A percentile compares a stretch with the other conserved stretches of the same genome.
These are phyloP conservation scores for Fusarium brachygibbosum DNA, from an alignment of 2,329 filamentous ascomycete species.

Conservation along the genomic window DNA sequence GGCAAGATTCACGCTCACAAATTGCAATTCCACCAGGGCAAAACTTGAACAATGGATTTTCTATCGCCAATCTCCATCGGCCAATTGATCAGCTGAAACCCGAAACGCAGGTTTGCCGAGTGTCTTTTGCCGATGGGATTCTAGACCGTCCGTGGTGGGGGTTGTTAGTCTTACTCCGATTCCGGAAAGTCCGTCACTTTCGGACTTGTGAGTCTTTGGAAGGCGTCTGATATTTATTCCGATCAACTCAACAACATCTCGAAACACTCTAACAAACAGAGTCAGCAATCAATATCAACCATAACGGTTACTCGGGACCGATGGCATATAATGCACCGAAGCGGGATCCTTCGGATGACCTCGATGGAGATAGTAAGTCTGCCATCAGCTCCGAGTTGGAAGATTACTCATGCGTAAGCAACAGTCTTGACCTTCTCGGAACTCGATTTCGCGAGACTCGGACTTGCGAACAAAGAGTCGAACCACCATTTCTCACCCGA, in stretches of 20 bases:
- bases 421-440: slow-evolving; percentile 38
- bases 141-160: slow-evolving; percentile 19
- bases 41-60: background rate
- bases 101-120: background rate
- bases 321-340: slow-evolving; percentile 6
- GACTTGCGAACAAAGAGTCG: background rate
- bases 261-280: background rate
- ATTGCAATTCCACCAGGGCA: background rate
- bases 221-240: slow-evolving; percentile 2
- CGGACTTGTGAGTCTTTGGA: slow-evolving; percentile 6
- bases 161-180: slow-evolving; percentile 22
- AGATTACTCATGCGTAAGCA: slow-evolving; percentile 5
- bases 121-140: background rate
- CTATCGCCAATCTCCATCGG: background rate
- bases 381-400: background rate
- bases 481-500: background rate
- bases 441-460: slow-evolving; percentile 37
- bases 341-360: slow-evolving; percentile 13
- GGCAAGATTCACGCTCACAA: background rate
- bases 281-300: accelerated
- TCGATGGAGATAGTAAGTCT: slow-evolving; percentile 33
- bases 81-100: background rate
- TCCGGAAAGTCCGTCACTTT: slow-evolving; percentile 26
- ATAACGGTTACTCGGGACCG: background rate
- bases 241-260: background rate